Base-by-base conservation (phyloP, 805 yeast species). In the Nakazawaea laoshanensis region DNA sequence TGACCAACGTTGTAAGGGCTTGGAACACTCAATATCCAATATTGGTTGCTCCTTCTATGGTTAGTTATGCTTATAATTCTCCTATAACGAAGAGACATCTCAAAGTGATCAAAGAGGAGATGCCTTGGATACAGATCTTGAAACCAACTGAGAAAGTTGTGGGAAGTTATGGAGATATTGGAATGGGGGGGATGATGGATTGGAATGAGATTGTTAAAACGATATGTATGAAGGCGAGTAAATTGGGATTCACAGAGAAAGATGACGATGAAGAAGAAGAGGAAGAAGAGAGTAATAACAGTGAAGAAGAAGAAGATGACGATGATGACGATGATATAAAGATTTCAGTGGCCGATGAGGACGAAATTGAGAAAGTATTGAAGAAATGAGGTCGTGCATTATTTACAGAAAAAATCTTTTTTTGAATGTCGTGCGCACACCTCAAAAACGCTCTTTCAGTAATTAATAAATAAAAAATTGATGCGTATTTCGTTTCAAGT, bases 181-280 rank as follows among this genome's bases (percentile, higher is more conserved):
- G 78, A 12, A 68, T 73, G 77, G 78, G 79, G 10, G 79, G 79
- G 35, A 73, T 73, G 79, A 71, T 71, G 77, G 78, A 73, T 43
- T 71, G 74, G 70, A 73, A 73, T 47, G 79, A 73, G 46, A 63
- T 73, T 35, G 79, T 72, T 24, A 72, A 70, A 44, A 62, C 57
- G 40, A 61, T 73, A 30, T 76, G 70, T 3, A 48, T 64, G 43
- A 71, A 70, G 42, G 30, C 27, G 3, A 21, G 31, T 10, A 24
- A 36, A 4, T 43, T 70, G 37, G 77, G 77, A 4, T 77, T 77
- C 0, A 54, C 53, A 33, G 61, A 58, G 1, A 73, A 70, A 5
- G 74, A 65, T 3, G 74, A 69, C 4, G 76, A 68, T 7, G 74
- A 70, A 2, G 73, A 67, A 0, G 71, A 68, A 2, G 68, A 66